phyloP scores from a whole-genome alignment of 768 basidiomycete species.

The Leucocoprinus birnbaumii region DNA sequence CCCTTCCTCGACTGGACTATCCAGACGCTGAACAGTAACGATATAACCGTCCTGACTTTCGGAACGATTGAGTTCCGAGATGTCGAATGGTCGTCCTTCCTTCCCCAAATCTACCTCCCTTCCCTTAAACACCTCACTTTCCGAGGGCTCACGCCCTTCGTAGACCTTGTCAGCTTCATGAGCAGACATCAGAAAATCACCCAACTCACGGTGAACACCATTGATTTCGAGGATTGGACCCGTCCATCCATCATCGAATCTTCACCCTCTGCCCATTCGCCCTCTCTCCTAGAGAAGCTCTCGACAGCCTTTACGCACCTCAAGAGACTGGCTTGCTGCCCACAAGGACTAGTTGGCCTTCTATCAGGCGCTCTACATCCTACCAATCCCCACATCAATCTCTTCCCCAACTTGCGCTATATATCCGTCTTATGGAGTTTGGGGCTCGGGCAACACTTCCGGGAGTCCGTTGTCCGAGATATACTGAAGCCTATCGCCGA shows the following conservation, averaged over 20 bases:
- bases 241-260: not conserved
- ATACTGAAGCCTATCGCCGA: slow-evolving; percentile 3
- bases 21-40: slow-evolving; percentile 10
- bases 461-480: slow-evolving; percentile 1
- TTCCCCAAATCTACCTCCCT: slow-evolving; percentile 4
- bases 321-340: slow-evolving; percentile 5
- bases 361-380: not conserved
- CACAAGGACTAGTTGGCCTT: slow-evolving; percentile 5
- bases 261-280: not conserved
- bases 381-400: not conserved
- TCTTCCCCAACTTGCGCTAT: slow-evolving; percentile 3
- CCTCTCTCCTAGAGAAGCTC: not conserved
- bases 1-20: slow-evolving; percentile 15
- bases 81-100: slow-evolving; percentile 2
- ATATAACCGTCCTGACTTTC: slow-evolving; percentile 11
- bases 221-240: not conserved
- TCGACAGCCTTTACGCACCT: slow-evolving; percentile 2
- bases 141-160: slow-evolving; percentile 7
- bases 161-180: not conserved
- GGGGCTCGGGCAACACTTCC: slow-evolving; percentile 8
- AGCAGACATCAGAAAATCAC: not conserved
- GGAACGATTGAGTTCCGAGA: slow-evolving; percentile 7
- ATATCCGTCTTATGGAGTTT: slow-evolving; percentile 8
- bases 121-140: slow-evolving; percentile 1
- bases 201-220: not conserved